phyloP scores from a whole-genome alignment of 768 basidiomycete genomes.

The Lactarius hatsudake region DNA sequence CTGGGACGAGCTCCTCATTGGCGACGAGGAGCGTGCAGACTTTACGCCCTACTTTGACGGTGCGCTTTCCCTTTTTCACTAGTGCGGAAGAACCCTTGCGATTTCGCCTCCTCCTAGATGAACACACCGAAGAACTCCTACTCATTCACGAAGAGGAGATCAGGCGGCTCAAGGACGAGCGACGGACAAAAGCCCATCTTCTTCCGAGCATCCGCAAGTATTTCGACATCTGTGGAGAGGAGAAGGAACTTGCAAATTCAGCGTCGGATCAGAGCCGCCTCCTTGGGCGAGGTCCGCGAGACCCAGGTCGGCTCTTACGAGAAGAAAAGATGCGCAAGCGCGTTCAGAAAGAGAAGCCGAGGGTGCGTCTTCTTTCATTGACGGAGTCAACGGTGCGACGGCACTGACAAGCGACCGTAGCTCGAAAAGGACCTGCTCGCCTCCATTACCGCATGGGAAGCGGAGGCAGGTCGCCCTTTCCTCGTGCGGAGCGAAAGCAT shows the following conservation, averaged over 20 bases:
- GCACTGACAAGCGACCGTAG: constrained; percentile 39
- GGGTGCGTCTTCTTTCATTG: constrained; percentile 49
- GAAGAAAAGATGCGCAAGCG: constrained; percentile 98
- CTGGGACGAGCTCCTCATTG: constrained; percentile 85
- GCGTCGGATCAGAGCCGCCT: constrained; percentile 81
- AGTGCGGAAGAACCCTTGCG: not conserved
- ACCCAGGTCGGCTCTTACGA: constrained; percentile 80
- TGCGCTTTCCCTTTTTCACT: constrained; percentile 36
- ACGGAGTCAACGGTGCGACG: not conserved
- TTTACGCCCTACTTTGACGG: constrained; percentile 85
- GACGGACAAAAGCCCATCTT: constrained; percentile 71
- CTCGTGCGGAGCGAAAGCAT: constrained; percentile 83
- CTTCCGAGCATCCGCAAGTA: constrained; percentile 80
- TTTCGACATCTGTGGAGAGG: constrained; percentile 86
- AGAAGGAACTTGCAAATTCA: constrained; percentile 79
- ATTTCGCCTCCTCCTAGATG: constrained; percentile 47
- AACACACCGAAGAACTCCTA: constrained; percentile 86
- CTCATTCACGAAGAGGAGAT: constrained; percentile 85
- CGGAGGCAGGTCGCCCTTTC: constrained; percentile 68
- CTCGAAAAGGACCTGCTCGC: constrained; percentile 83
- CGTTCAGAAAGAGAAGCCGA: constrained; percentile 88
- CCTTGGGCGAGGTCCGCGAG: constrained; percentile 74
- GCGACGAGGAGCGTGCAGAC: constrained; percentile 75
- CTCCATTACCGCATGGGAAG: constrained; percentile 85
- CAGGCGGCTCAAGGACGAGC: constrained; percentile 74